Base-by-base conservation (phyloP, 495 filamentous ascomycete species). In the Tuber magnatum region DNA sequence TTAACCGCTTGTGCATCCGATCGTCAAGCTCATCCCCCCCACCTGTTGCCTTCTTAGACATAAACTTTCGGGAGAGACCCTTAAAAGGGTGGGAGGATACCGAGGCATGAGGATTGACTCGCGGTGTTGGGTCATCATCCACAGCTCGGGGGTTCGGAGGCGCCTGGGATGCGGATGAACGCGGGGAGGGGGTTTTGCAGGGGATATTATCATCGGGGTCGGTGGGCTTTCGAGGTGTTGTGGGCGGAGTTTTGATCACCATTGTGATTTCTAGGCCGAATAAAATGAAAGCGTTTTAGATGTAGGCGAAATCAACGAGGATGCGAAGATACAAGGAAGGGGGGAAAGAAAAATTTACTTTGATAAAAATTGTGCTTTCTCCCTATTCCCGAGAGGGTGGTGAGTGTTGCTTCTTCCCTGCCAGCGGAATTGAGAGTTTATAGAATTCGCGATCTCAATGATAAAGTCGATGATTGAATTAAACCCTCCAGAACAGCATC, bases 91-190 rank as follows among this genome's bases (percentile, higher is more conserved):
- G 78, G 20, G 73, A 73, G 3, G 77, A 73, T 16, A 41, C 73
- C 22, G 69, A 39, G 32, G 77, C 73, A 68, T 80, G 78, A 38
- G 73, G 78, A 71, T 82, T 82, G 69, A 82, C 73, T 38, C 80
- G 76, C 39, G 80, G 80, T 0, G 80, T 71, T 32, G 80, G 80
- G 39, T 82, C 80, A 42, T 82, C 80, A 71, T 81, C 77, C 42
- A 77, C 81, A 43, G 79, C 77, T 2, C 80, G 76, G 70, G 80
- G 80, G 68, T 82, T 82, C 71, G 80, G 80, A 46, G 80, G 80
- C 32, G 80, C 80, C 71, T 82, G 80, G 20, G 80, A 82, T n/a
- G 80, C 80, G 61, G 80, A 82, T 51, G 80, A 82, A 56, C 80
- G 80, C 24, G 80, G 80, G 0, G 80, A 82, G 39, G 80, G 80